Percentiles rank a stretch among this genome's conserved stretches.
These are phyloP conservation scores for Cocos nucifera DNA, from an alignment of 176 grass and related monocot species.

Conservation along the genomic window DNA sequence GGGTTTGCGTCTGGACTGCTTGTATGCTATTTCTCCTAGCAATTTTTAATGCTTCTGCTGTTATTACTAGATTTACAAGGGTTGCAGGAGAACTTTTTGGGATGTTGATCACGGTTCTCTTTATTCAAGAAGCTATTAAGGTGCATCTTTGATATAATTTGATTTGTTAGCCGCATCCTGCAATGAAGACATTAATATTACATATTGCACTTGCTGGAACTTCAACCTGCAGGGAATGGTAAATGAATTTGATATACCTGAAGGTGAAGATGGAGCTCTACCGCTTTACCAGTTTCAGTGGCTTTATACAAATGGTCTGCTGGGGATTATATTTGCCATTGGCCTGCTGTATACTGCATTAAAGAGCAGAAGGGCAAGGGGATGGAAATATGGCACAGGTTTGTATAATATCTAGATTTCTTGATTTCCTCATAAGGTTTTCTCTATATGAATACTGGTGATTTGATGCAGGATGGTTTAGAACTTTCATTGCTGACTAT, in stretches of 20 bases:
- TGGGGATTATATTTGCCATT: conserved; percentile 67
- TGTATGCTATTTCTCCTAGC: conserved; percentile 67
- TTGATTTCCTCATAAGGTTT: no score
- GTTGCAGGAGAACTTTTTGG: conserved; percentile 92
- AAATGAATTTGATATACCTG: conserved; percentile 62
- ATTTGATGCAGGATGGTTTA: conserved; percentile 52
- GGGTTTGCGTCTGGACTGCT: conserved; percentile 96
- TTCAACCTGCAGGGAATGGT: conserved; percentile 41
- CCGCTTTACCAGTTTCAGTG: conserved; percentile 52
- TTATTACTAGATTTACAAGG: conserved; percentile 93
- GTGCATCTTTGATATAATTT: conserved; percentile 16
- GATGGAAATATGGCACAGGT: conserved; percentile 73
- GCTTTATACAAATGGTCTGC: conserved; percentile 75
- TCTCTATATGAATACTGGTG: no score
- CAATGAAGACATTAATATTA: no score
- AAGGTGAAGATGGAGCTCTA: conserved; percentile 29
- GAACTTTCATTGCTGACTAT: conserved; percentile 80
- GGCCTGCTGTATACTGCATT: conserved; percentile 62
- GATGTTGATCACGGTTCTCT: conserved; percentile 89
- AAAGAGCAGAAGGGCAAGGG: conserved; percentile 54
- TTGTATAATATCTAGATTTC: conserved; percentile 8
- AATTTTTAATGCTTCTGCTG: conserved; percentile 64
- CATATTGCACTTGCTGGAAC: not conserved
- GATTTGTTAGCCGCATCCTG: not conserved
- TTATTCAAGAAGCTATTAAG: conserved; percentile 85